Evolutionary conservation across 192 early-diverging fungal genomes (phyloP), one percentile per base, ranked within the genome.

Genomic region (Backusella psychrophila): DNA sequence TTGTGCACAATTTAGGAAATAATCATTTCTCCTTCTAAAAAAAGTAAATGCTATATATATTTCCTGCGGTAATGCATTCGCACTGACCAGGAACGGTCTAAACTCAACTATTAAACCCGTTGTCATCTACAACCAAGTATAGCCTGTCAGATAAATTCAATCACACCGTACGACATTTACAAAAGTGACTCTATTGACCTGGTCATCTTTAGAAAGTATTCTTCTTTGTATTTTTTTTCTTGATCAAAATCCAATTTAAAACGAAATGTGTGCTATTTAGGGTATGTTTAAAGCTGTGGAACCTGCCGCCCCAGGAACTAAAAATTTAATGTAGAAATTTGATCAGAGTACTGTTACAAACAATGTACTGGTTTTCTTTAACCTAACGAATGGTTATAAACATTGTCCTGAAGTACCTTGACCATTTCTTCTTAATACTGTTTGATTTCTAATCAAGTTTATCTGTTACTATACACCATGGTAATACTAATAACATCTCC

Each of bases 341-440:
- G 56, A 63, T 63, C 56, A 63, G 56, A 63, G 56, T 63, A 63
- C 56, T 63, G 56, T 63, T 8, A 63, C 56, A 63, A 63, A 63
- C 8, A 63, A 63, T 63, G 56, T 2, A 63, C 56, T 63, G 56
- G 56, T 21, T 63, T 11, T 23, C 21, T n/a, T 63, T 63, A 63
- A 63, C 26, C 56, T 63, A 63, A 63, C 56, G 56, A 63, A 63
- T 63, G 26, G n/a, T 6, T 29, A n/a, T 49, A 49, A 4, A 49
- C 19, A 49, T n/a, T 19, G 19, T n/a, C 46, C 19, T 49, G 46
- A 49, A 49, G 46, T 49, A 49, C 17, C 6, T 49, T 17, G 42
- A 44, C 42, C 15, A 44, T 15, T 44, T 4, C 3, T 44, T 44
- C 12, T 19, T 44, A 3, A 44, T 44, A 44, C 2, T 0, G 4